These are phyloP conservation scores for Aspergillaceae sp. DNA, from an alignment of 2,329 filamentous ascomycete genomes.

Conservation along the genomic window DNA sequence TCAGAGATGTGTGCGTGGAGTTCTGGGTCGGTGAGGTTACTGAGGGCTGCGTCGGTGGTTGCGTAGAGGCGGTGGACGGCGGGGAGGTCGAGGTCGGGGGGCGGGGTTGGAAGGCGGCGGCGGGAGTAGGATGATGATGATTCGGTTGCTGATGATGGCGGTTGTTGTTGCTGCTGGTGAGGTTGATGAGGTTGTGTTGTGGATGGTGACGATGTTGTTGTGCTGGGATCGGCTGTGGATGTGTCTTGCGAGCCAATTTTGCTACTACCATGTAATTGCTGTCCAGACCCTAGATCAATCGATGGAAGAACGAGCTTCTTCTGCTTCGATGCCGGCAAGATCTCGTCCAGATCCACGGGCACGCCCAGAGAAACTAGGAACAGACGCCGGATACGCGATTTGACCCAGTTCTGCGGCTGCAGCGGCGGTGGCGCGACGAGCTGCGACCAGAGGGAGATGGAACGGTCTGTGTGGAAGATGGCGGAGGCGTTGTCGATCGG, in stretches of 20 bases:
- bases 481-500: conserved; percentile 39
- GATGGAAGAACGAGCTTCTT: conserved; percentile 85
- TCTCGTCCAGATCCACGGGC: conserved; percentile 93
- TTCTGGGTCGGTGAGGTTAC: conserved; percentile 70
- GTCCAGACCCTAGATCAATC: conserved; percentile 45
- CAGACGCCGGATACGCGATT: conserved; percentile 84
- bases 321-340: conserved; percentile 91
- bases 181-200: conserved; percentile 23
- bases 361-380: conserved; percentile 95
- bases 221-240: conserved; percentile 1
- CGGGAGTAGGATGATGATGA: conserved; percentile 23
- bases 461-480: conserved; percentile 76
- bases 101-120: conserved; percentile 50
- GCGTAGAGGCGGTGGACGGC: conserved; percentile 68
- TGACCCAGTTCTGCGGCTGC: conserved; percentile 95
- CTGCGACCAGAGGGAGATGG: conserved; percentile 90
- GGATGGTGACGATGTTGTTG: conserved; percentile 7
- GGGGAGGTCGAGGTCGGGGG: conserved; percentile 70
- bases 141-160: not conserved
- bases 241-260: conserved; percentile 9
- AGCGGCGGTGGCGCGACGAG: conserved; percentile 89
- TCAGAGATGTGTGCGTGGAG: conserved; percentile 61
- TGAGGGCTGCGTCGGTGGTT: conserved; percentile 74
- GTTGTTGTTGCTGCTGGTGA: conserved; percentile 6
- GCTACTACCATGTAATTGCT: conserved; percentile 25